Base-by-base conservation (phyloP, 495 filamentous ascomycete genomes). In the Melanomma pulvis-pyrius region DNA sequence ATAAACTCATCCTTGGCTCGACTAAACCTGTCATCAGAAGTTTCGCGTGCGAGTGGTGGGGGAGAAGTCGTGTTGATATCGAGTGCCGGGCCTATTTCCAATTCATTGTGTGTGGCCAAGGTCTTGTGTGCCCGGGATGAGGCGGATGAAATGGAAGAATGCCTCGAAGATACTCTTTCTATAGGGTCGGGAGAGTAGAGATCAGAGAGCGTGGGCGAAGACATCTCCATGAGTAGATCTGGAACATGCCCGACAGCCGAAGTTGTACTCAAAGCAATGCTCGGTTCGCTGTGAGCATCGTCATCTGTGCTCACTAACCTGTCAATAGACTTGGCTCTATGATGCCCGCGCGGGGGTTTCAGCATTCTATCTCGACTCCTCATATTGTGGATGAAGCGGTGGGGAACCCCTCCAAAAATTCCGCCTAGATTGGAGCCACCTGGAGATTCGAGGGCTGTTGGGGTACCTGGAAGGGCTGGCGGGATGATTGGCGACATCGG, bases 351-450 rank as follows among this genome's bases (percentile, higher is more conserved):
- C 51, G 52, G 70, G 71, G 72, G 75, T 72, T 53, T 76, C 63
- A 64, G 82, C 73, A 57, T 81, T 61, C 73, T 29, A 47, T 81
- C 80, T 46, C 78, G 59, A 28, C 76, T 72, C 55, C 79, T 61
- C 32, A 77, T 64, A 63, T 77, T 78, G 73, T 84, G 77, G 55
- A 83, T 72, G 67, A 82, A 54, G 68, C 85, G 74, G 69, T 84
- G 72, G 68, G 78, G 75, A 60, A 84, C 78, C 25, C 84, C 87
- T 29, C 81, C 82, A 61, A 89, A 83, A 8, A 90, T 78, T 24
- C 80, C 82, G 41, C 82, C 79, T 13, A 87, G 63, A 67, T 78
- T 81, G 39, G 79, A 77, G 13, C 80, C 79, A 0, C 80, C 80
- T 19, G 81, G 73, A 1, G 79, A 73, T 62, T 85, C 85, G 2